Conservation (phyloP, 2,329 filamentous ascomycete genomes). For the Ophiostoma piceae region DNA sequence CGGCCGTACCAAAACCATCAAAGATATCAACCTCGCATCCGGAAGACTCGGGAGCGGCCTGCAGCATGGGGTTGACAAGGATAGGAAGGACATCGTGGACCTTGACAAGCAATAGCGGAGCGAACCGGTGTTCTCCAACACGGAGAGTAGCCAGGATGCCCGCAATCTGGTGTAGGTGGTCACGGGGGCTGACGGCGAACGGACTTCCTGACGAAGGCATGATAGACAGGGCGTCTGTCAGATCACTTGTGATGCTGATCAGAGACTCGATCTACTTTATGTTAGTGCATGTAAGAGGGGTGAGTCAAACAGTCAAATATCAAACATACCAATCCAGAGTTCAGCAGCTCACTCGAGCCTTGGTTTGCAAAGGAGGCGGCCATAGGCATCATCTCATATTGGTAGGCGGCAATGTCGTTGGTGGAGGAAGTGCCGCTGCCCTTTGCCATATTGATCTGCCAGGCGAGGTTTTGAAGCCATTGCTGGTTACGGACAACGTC, state of each 20-base stretch:
- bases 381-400: conserved; percentile 62
- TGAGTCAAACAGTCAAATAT: too few species aligned
- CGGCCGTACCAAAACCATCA: conserved; percentile 59
- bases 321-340: conserved; percentile 52
- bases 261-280: conserved; percentile 65
- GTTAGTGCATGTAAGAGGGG: neutral
- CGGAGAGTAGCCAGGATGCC: conserved; percentile 64
- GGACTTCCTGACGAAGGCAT: conserved; percentile 56
- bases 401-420: conserved; percentile 38
- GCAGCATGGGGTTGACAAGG: conserved; percentile 55
- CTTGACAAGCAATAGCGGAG: conserved; percentile 71
- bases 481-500: conserved; percentile 57
- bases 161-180: conserved; percentile 66
- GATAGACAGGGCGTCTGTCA: conserved; percentile 67
- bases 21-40: conserved; percentile 54
- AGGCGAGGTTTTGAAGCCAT: conserved; percentile 60
- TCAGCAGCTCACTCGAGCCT: conserved; percentile 66
- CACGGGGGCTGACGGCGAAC: conserved; percentile 63
- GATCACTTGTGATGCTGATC: conserved; percentile 66
- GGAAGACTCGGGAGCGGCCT: conserved; percentile 49
- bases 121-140: conserved; percentile 69
- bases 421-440: conserved; percentile 48
- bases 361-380: conserved; percentile 66
- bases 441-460: conserved; percentile 54
- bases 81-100: conserved; percentile 65